Percentiles rank a stretch among this genome's conserved stretches.
Conservation (phyloP, 495 filamentous ascomycete genomes). For the Trypethelium eluteriae region DNA sequence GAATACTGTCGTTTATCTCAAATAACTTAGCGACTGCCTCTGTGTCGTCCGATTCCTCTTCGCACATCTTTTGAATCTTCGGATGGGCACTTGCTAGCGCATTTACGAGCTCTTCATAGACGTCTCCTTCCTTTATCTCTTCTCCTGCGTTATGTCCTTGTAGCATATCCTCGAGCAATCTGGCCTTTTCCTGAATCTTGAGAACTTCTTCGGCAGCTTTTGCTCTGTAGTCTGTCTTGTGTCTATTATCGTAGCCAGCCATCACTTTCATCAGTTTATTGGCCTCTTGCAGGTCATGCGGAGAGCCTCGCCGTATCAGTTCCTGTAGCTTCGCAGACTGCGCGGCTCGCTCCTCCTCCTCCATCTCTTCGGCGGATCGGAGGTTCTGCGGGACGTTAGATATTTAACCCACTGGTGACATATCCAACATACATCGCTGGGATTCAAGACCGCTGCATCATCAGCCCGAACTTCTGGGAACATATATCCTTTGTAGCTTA, state of each 20-base stretch:
- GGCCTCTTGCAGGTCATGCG: slow-evolving; percentile 89
- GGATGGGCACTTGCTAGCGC: slow-evolving; percentile 89
- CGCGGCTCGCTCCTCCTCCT: slow-evolving; percentile 87
- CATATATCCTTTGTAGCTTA: slow-evolving; percentile 92
- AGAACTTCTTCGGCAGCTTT: slow-evolving; percentile 93
- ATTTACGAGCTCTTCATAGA: slow-evolving; percentile 92
- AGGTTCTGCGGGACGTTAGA: slow-evolving; percentile 60
- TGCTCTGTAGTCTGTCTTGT: slow-evolving; percentile 94
- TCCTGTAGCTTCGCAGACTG: slow-evolving; percentile 97
- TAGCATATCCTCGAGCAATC: slow-evolving; percentile 84
- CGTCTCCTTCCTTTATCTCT: slow-evolving; percentile 77
- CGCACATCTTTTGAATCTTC: slow-evolving; percentile 98
- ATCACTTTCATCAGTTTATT: slow-evolving; percentile 98
- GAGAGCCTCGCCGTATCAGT: slow-evolving; percentile 83
- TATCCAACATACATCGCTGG: slow-evolving; percentile 72
- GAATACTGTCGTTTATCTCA: slow-evolving; percentile 98
- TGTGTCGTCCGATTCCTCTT: slow-evolving; percentile 93
- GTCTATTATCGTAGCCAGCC: slow-evolving; percentile 89
- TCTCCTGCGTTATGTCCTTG: slow-evolving; percentile 77
- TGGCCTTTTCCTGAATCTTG: slow-evolving; percentile 89
- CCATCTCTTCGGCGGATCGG: slow-evolving; percentile 97
- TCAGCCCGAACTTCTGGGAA: slow-evolving; percentile 88
- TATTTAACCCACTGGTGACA: neutral
- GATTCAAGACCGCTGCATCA: slow-evolving; percentile 94
- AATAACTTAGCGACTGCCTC: slow-evolving; percentile 92